Conservation (phyloP, 495 filamentous ascomycete species). For the Cercophora scortea region DNA sequence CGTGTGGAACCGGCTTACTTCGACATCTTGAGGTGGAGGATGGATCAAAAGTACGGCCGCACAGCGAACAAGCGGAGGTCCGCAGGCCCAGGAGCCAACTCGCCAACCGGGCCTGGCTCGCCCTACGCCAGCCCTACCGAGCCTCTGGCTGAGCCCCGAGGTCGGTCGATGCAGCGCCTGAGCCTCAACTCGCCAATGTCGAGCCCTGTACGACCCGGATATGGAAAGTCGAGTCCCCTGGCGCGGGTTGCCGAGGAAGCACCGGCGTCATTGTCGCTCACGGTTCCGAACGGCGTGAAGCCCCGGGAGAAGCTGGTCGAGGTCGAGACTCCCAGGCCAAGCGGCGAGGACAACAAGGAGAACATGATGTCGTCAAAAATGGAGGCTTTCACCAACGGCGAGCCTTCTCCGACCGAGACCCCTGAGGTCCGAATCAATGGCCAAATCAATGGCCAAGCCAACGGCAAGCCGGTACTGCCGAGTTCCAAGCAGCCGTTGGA, state of each 20-base stretch:
- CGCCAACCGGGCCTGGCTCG: conserved; percentile 39
- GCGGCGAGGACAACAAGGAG: conserved; percentile 36
- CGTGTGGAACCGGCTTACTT: conserved; percentile 91
- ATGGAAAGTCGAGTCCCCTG: conserved; percentile 43
- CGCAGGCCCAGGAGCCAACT: conserved; percentile 24
- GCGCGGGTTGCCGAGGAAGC: conserved; percentile 46
- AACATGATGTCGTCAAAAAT: conserved; percentile 15
- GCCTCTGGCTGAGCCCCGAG: conserved; percentile 37
- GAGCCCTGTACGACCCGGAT: conserved; percentile 45
- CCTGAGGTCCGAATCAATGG: conserved; percentile 6
- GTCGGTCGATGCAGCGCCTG: conserved; percentile 47
- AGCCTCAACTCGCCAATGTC: conserved; percentile 41
- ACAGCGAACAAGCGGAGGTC: conserved; percentile 39
- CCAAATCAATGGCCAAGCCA: conserved; percentile 7
- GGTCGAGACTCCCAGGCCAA: conserved; percentile 43
- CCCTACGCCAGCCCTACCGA: conserved; percentile 46
- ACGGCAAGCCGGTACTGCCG: neutral
- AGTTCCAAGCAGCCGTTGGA: conserved; percentile 21
- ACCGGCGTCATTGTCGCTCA: conserved; percentile 11
- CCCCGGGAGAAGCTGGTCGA: conserved; percentile 28
- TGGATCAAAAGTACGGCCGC: conserved; percentile 89
- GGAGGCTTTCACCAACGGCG: conserved; percentile 23
- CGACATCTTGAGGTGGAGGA: conserved; percentile 88
- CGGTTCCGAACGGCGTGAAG: conserved; percentile 8
- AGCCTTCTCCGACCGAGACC: conserved; percentile 13